phyloP scores from a whole-genome alignment of 345 rosid genomes.

The Atalantia buxifolia region DNA sequence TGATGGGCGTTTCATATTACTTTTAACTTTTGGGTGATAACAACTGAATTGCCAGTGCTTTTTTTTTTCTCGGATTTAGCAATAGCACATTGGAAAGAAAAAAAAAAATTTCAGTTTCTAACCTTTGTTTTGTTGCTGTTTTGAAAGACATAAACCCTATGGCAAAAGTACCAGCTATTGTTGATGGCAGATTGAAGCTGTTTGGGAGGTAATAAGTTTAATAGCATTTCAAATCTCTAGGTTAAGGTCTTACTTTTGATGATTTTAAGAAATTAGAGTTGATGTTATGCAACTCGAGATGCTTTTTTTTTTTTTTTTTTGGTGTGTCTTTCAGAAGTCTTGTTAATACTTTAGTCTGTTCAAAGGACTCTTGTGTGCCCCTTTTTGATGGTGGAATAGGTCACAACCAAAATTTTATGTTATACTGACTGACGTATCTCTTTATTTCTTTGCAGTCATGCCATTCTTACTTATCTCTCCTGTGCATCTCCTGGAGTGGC shows the following conservation, averaged over 20 bases:
- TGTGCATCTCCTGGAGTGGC: slow-evolving; percentile 74
- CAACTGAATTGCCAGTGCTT: background rate
- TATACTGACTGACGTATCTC: background rate
- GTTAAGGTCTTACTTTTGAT: background rate
- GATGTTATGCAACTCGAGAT: background rate
- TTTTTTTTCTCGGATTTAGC: background rate
- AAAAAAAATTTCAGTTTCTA: background rate
- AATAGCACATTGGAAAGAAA: background rate
- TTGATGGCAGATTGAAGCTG: slow-evolving; percentile 75
- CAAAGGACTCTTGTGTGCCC: background rate
- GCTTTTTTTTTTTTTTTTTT: background rate
- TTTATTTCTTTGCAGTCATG: slow-evolving; percentile 56
- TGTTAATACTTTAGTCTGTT: background rate
- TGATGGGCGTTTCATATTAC: background rate
- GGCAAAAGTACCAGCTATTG: slow-evolving; percentile 64
- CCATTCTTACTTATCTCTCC: slow-evolving; percentile 76
- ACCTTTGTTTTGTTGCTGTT: slow-evolving; percentile 4
- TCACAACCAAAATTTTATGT: background rate
- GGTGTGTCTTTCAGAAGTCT: too few species aligned
- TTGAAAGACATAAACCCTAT: slow-evolving; percentile 71
- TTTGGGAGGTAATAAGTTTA: slow-evolving; percentile 61
- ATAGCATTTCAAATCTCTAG: background rate
- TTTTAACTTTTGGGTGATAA: background rate
- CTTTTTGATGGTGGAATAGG: background rate
- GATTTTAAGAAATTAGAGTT: background rate